phyloP scores from a whole-genome alignment of 106 monocot genomes.

The Agapanthus africanus region DNA sequence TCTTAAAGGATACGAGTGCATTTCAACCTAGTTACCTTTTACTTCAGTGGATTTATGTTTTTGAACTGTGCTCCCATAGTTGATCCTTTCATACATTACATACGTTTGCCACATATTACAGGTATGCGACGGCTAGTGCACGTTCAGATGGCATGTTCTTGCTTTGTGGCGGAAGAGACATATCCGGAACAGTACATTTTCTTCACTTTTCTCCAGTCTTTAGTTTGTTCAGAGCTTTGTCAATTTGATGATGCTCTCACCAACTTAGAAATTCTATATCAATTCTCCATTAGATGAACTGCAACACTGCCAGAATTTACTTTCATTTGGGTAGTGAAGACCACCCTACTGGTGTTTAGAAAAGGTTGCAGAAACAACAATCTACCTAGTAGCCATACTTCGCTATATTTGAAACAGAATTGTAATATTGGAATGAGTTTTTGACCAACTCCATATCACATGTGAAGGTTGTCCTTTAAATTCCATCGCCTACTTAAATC shows the following conservation, averaged over 20 bases:
- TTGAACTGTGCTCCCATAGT: neutral
- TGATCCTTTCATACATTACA: neutral
- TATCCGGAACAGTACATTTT: conserved; percentile 50
- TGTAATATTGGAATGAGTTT: neutral
- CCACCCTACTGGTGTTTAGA: neutral
- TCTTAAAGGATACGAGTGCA: neutral
- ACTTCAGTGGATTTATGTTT: neutral
- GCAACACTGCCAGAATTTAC: neutral
- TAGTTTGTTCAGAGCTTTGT: neutral
- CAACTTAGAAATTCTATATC: neutral
- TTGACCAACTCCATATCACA: neutral
- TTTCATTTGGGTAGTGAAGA: neutral
- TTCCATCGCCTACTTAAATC: neutral
- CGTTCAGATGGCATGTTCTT: conserved; percentile 98
- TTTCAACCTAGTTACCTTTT: neutral
- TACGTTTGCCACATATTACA: conserved; percentile 12
- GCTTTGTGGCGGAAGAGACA: conserved; percentile 94
- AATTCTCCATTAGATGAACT: too few species aligned
- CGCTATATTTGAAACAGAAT: neutral
- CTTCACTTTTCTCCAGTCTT: conserved; percentile 10
- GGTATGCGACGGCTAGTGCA: conserved; percentile 98
- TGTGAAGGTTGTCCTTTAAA: too few species aligned
- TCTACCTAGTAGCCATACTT: too few species aligned
- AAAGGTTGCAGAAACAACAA: neutral
- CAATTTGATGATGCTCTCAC: neutral